phyloP scores from a whole-genome alignment of 2,329 filamentous ascomycete genomes.

The Aspergillus sp. region DNA sequence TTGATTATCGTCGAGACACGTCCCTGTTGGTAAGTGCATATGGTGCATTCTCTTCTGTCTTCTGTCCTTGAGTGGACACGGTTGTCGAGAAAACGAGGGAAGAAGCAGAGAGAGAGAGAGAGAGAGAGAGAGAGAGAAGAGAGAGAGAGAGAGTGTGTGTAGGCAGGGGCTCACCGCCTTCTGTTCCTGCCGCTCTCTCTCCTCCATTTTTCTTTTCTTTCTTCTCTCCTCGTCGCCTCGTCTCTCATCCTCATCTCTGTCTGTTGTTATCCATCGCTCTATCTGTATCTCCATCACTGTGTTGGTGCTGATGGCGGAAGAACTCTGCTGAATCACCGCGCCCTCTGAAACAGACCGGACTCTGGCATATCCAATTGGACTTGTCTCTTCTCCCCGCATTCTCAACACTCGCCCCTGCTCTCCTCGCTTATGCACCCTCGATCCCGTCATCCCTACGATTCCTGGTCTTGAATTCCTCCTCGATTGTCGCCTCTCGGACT shows the following conservation, averaged over 20 bases:
- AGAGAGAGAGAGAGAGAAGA: neutral
- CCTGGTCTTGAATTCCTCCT: neutral
- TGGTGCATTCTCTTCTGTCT: no score
- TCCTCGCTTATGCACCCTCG: neutral
- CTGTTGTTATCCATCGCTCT: neutral
- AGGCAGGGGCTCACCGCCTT: neutral
- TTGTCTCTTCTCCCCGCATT: neutral
- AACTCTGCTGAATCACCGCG: neutral
- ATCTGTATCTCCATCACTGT: neutral
- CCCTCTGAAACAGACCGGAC: neutral
- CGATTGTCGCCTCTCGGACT: neutral
- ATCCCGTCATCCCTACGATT: neutral
- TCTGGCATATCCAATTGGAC: neutral
- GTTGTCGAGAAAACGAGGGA: no score
- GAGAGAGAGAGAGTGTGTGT: no score
- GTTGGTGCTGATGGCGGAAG: neutral
- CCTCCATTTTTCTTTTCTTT: neutral
- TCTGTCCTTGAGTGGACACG: no score
- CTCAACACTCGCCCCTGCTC: neutral
- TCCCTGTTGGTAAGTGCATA: no score
- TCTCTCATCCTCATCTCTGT: neutral
- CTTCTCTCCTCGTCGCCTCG: neutral
- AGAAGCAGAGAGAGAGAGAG: neutral
- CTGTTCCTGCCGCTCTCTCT: neutral
- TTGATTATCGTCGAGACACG: no score